A percentile compares a stretch with the other conserved stretches of the same genome.
Evolutionary conservation across 2,329 filamentous ascomycete genomes (phyloP).

Genomic region (Pyricularia pennisetigena): DNA sequence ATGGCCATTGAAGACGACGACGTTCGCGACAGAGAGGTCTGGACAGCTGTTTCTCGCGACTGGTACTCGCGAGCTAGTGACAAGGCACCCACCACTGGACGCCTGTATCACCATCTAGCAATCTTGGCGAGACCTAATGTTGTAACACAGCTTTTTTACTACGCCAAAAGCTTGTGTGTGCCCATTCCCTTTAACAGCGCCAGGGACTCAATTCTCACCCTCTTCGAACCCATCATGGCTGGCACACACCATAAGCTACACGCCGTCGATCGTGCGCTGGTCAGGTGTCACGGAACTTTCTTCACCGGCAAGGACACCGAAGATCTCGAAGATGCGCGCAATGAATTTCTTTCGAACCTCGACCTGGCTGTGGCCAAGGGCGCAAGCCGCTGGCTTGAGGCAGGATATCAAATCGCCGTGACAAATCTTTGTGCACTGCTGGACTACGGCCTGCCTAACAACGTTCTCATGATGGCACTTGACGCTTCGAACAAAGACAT

Average conservation of each 20-base stretch:
- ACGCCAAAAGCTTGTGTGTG: conserved; percentile 61
- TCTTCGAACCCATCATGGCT: conserved; percentile 51
- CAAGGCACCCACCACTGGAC: conserved; percentile 61
- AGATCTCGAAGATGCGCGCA: conserved; percentile 31
- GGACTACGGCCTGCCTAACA: conserved; percentile 40
- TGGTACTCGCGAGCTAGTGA: conserved; percentile 85
- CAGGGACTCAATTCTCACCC: conserved; percentile 57
- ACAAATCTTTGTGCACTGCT: conserved; percentile 42
- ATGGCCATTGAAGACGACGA: conserved; percentile 91
- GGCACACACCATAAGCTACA: conserved; percentile 15
- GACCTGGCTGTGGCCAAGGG: conserved; percentile 45
- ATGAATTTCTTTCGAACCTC: conserved; percentile 42
- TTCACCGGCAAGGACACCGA: conserved; percentile 43
- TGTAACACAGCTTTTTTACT: conserved; percentile 63
- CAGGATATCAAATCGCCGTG: conserved; percentile 47
- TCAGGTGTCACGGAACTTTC: conserved; percentile 54
- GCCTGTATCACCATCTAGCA: conserved; percentile 82
- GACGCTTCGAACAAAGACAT: conserved; percentile 8
- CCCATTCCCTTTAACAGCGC: conserved; percentile 57
- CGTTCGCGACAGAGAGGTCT: conserved; percentile 63
- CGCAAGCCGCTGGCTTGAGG: conserved; percentile 40
- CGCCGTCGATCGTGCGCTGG: conserved; percentile 48
- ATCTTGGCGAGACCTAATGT: conserved; percentile 63
- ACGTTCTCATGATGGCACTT: conserved; percentile 32
- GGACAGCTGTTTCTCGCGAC: conserved; percentile 67